These are phyloP conservation scores for Coniella vitis DNA, from an alignment of 2,329 filamentous ascomycete species.

Conservation along the genomic window DNA sequence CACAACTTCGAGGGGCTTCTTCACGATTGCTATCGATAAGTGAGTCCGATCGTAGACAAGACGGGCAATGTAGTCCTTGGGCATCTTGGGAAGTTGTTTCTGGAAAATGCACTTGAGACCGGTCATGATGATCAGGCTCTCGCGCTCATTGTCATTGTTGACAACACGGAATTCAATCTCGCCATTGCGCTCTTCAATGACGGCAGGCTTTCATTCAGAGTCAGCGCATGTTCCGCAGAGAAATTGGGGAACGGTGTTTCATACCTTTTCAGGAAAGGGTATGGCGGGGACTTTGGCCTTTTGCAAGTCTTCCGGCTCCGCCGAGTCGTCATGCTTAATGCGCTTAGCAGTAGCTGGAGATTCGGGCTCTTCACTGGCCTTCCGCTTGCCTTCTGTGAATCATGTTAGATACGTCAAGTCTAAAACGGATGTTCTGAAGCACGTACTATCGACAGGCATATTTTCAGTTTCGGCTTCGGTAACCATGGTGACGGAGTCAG, in stretches of 20 bases:
- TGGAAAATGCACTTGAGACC: slow-evolving; percentile 97
- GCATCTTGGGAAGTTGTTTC: slow-evolving; percentile 98
- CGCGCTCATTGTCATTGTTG: slow-evolving; percentile 85
- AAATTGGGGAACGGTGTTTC: slow-evolving; percentile 16
- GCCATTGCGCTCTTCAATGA: slow-evolving; percentile 86
- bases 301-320: slow-evolving; percentile 31
- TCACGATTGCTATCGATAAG: slow-evolving; percentile 93
- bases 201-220: slow-evolving; percentile 58
- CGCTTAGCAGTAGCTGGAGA: slow-evolving; percentile 59
- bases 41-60: slow-evolving; percentile 97
- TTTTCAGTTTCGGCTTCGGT: background rate
- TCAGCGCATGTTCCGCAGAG: slow-evolving; percentile 5
- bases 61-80: slow-evolving; percentile 96
- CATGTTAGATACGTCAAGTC: background rate
- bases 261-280: slow-evolving; percentile 81
- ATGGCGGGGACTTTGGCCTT: slow-evolving; percentile 56
- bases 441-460: slow-evolving; percentile 36
- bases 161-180: slow-evolving; percentile 97
- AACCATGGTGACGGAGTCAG: too few relatives aligned
- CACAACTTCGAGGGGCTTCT: slow-evolving; percentile 91
- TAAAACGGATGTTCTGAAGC: slow-evolving; percentile 4
- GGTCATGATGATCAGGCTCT: slow-evolving; percentile 89
- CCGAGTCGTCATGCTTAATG: slow-evolving; percentile 45
- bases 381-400: slow-evolving; percentile 56
- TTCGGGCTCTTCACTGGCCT: slow-evolving; percentile 60